These are phyloP conservation scores for Mychonastes homosphaera DNA, from an alignment of 139 green algal species.

Conservation along the genomic window DNA sequence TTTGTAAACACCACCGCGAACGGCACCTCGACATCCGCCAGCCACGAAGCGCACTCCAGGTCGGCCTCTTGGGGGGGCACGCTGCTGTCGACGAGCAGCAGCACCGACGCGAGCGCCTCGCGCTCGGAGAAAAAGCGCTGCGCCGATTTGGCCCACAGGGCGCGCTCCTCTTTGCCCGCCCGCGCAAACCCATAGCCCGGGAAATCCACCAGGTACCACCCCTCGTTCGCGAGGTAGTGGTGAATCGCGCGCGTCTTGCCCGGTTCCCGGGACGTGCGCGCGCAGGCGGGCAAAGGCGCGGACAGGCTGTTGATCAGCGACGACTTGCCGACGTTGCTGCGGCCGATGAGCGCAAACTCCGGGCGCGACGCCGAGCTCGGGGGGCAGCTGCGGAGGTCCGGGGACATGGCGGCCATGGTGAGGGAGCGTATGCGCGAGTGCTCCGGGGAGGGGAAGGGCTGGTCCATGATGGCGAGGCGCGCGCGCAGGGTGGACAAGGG, in stretches of 20 bases:
- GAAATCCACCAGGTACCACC: constrained; percentile 88
- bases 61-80: constrained; percentile 54
- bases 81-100: constrained; percentile 80
- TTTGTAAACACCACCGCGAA: constrained; percentile 23
- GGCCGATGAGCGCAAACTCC: not conserved
- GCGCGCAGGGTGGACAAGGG: too few relatives aligned
- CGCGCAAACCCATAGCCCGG: constrained; percentile 74
- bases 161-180: constrained; percentile 29
- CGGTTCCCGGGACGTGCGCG: too few relatives aligned
- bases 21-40: constrained; percentile 30
- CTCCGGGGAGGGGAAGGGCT: not conserved
- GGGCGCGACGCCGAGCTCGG: not conserved
- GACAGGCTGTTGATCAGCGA: constrained; percentile 91
- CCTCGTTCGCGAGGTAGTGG: constrained; percentile 87
- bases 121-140: constrained; percentile 75
- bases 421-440: not conserved
- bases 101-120: constrained; percentile 60
- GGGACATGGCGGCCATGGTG: not conserved
- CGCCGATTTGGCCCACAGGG: constrained; percentile 80
- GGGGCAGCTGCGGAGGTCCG: not conserved
- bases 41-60: constrained; percentile 43
- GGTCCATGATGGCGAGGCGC: not conserved
- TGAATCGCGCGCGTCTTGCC: constrained; percentile 92
- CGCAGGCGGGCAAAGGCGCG: not conserved
- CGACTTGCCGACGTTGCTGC: constrained; percentile 89